Conservation (phyloP, 2,329 filamentous ascomycete genomes). For the Exophiala sp. region DNA sequence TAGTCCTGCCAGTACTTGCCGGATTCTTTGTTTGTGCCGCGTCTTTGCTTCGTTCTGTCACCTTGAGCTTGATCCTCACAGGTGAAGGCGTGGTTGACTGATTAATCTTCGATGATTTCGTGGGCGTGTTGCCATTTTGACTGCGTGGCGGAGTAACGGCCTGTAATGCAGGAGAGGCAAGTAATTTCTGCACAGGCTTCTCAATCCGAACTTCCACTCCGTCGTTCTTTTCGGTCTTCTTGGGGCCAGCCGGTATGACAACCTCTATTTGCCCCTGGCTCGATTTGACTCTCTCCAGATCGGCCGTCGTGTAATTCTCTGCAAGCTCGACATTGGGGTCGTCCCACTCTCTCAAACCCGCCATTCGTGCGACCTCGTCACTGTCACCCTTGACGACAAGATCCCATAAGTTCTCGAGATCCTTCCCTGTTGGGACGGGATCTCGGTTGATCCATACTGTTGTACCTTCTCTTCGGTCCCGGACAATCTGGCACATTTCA, state of each 20-base stretch:
- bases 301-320: constrained; percentile 43
- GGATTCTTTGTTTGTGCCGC: constrained; percentile 24
- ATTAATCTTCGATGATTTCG: neutral
- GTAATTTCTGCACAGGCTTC: constrained; percentile 12
- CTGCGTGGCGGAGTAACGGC: constrained; percentile 42
- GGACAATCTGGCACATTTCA: constrained; percentile 85
- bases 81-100: constrained; percentile 8
- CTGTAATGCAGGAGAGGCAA: constrained; percentile 10
- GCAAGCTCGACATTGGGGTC: constrained; percentile 43
- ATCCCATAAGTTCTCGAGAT: constrained; percentile 92
- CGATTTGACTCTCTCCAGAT: constrained; percentile 42
- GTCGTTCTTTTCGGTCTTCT: constrained; percentile 28
- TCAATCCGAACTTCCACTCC: constrained; percentile 18
- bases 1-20: constrained; percentile 22
- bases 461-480: constrained; percentile 75
- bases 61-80: constrained; percentile 18
- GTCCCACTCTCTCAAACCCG: constrained; percentile 59
- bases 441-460: constrained; percentile 95
- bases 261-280: constrained; percentile 39
- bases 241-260: constrained; percentile 36
- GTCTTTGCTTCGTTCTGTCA: constrained; percentile 28
- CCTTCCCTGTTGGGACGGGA: constrained; percentile 72
- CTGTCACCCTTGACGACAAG: constrained; percentile 81
- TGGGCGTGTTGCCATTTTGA: constrained; percentile 27
- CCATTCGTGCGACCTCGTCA: constrained; percentile 77